These are phyloP conservation scores for Ammopiptanthus mongolicus DNA, from an alignment of 306 rosid species.

Conservation along the genomic window DNA sequence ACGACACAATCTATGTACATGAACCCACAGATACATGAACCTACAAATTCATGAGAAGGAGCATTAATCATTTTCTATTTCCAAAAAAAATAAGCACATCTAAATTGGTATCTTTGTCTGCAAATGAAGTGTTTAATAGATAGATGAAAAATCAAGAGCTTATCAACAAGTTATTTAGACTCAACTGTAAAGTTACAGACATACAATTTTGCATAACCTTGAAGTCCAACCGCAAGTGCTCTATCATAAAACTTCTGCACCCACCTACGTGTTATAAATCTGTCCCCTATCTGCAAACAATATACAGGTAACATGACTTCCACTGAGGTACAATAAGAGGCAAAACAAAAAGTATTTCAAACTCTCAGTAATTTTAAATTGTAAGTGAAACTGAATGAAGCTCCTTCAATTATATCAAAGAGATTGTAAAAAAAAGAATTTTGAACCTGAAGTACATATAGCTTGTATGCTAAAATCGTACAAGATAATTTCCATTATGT, in stretches of 20 bases:
- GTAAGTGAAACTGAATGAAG: slow-evolving; percentile 3
- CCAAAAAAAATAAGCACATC: background rate
- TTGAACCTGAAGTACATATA: slow-evolving; percentile 7
- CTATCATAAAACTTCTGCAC: slow-evolving; percentile 81
- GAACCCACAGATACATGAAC: no score
- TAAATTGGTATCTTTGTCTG: background rate
- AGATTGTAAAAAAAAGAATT: background rate
- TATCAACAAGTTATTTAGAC: background rate
- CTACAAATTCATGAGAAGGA: no score
- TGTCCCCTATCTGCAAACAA: slow-evolving; percentile 72
- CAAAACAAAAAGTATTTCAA: slow-evolving; percentile 3
- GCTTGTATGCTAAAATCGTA: background rate
- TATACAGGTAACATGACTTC: slow-evolving; percentile 13
- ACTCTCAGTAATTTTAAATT: background rate
- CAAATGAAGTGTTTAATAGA: background rate
- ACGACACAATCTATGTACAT: no score
- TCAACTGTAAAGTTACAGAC: slow-evolving; percentile 33
- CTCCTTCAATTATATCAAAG: background rate
- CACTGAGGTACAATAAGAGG: slow-evolving; percentile 13
- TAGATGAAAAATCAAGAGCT: slow-evolving; percentile 12
- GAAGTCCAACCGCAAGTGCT: slow-evolving; percentile 82
- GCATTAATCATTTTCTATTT: no score
- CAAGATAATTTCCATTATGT: background rate
- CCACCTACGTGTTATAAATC: slow-evolving; percentile 81
- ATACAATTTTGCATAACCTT: slow-evolving; percentile 87